Evolutionary conservation across 495 filamentous ascomycete genomes (phyloP).

Genomic region (Friedmanniomyces endolithicus): DNA sequence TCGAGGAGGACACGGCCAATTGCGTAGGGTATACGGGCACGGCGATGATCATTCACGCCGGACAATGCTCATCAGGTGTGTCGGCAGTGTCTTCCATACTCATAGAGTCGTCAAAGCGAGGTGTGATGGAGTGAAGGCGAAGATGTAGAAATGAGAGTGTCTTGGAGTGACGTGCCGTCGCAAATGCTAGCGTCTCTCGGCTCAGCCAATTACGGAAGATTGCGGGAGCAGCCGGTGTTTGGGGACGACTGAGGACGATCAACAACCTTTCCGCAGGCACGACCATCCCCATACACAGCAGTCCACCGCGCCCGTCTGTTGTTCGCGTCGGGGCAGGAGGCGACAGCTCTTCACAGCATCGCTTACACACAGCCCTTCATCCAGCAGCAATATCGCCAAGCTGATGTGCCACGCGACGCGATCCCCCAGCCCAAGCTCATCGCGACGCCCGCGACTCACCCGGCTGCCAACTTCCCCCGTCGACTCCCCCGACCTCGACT

Average conservation of each 20-base stretch:
- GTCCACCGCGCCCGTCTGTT: neutral
- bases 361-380: conserved; percentile 3
- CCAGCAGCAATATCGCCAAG: neutral
- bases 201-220: too few relatives aligned
- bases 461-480: neutral
- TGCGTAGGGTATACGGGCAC: neutral
- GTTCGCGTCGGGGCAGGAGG: neutral
- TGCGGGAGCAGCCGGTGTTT: too few relatives aligned
- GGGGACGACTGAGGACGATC: too few relatives aligned
- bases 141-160: too few relatives aligned
- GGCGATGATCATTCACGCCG: neutral
- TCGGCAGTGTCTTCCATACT: too few relatives aligned
- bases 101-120: too few relatives aligned
- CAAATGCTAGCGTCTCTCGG: too few relatives aligned
- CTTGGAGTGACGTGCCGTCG: too few relatives aligned
- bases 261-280: too few relatives aligned
- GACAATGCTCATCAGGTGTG: too few relatives aligned
- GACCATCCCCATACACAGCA: neutral
- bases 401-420: neutral
- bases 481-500: neutral
- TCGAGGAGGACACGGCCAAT: neutral
- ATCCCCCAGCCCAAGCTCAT: neutral
- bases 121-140: too few relatives aligned
- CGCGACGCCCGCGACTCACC: neutral
- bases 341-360: neutral